phyloP scores from a whole-genome alignment of 2,329 filamentous ascomycete genomes.

The Claviceps maximensis region DNA sequence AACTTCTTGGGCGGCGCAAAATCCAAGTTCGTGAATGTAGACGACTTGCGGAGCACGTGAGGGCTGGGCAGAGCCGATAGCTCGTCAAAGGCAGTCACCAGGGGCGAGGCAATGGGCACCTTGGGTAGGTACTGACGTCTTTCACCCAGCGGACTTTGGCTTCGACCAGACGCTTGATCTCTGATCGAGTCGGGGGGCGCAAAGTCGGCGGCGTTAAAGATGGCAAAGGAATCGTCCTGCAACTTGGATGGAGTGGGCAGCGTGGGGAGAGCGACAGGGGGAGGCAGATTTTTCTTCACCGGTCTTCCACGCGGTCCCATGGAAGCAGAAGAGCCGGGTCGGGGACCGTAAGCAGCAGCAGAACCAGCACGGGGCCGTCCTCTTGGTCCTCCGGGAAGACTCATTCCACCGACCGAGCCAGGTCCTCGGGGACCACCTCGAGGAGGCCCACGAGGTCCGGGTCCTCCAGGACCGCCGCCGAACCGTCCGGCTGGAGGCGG shows the following conservation, averaged over 20 bases:
- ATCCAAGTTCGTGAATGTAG: conserved; percentile 66
- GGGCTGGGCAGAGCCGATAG: conserved; percentile 77
- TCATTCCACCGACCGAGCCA: conserved; percentile 37
- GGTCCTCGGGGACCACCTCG: conserved; percentile 18
- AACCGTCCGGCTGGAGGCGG: conserved; percentile 57
- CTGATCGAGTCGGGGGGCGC: conserved; percentile 59
- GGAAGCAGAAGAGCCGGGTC: conserved; percentile 52
- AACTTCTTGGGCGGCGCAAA: conserved; percentile 70
- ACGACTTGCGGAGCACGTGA: conserved; percentile 63
- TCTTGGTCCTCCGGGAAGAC: conserved; percentile 25
- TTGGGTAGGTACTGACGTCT: conserved; percentile 61
- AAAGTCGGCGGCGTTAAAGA: conserved; percentile 63
- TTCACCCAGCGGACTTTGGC: conserved; percentile 51
- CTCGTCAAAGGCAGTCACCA: conserved; percentile 77
- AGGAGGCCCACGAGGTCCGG: conserved; percentile 15
- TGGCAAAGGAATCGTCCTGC: conserved; percentile 64
- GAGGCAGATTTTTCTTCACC: conserved; percentile 42
- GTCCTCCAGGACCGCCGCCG: conserved; percentile 21
- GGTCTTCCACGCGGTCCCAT: conserved; percentile 27
- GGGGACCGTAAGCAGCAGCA: conserved; percentile 15
- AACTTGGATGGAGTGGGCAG: conserved; percentile 79
- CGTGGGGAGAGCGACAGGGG: conserved; percentile 58
- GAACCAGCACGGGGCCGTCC: conserved; percentile 43
- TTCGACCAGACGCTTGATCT: conserved; percentile 57
- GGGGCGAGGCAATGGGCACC: conserved; percentile 61